These are phyloP conservation scores for Candida hispaniensis DNA, from an alignment of 805 yeast genomes.

Conservation along the genomic window DNA sequence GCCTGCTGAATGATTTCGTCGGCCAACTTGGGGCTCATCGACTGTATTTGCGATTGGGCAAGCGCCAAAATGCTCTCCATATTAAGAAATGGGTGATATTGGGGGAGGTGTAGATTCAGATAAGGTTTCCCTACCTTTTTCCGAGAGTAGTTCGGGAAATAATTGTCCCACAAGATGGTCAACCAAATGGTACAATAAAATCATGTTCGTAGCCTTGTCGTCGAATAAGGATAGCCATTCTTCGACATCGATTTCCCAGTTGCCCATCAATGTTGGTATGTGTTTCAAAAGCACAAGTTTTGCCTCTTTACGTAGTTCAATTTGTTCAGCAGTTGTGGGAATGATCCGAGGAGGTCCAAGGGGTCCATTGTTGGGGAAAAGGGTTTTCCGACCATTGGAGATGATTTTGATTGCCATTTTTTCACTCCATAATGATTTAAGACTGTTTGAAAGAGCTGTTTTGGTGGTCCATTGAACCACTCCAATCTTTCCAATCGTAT, in stretches of 20 bases:
- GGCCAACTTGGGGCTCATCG: conserved; percentile 5
- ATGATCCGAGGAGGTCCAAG: conserved; percentile 39
- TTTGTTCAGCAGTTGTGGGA: conserved; percentile 36
- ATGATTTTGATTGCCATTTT: conserved; percentile 23
- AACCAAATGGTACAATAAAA: conserved; percentile 23
- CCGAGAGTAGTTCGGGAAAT: conserved; percentile 24
- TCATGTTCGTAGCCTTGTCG: conserved; percentile 26
- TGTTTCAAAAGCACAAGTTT: conserved; percentile 17
- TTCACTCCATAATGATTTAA: too few relatives aligned
- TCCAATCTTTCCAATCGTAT: too few relatives aligned
- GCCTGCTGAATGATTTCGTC: conserved; percentile 10
- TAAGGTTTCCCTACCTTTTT: too few relatives aligned
- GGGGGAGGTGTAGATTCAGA: too few relatives aligned
- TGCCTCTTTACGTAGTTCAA: conserved; percentile 20
- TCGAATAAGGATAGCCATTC: conserved; percentile 23
- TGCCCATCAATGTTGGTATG: conserved; percentile 20
- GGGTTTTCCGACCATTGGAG: conserved; percentile 28
- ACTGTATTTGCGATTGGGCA: conserved; percentile 5
- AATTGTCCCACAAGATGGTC: conserved; percentile 24
- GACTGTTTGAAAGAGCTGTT: too few relatives aligned
- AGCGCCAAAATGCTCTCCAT: conserved; percentile 11
- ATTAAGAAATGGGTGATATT: neutral
- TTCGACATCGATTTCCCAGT: conserved; percentile 18
- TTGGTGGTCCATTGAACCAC: too few relatives aligned
- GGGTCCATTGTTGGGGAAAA: conserved; percentile 41